Evolutionary conservation across 352 stramenopile species (phyloP), one percentile per base, ranked within the genome.

Genomic region (Globisporangium paddicum): DNA sequence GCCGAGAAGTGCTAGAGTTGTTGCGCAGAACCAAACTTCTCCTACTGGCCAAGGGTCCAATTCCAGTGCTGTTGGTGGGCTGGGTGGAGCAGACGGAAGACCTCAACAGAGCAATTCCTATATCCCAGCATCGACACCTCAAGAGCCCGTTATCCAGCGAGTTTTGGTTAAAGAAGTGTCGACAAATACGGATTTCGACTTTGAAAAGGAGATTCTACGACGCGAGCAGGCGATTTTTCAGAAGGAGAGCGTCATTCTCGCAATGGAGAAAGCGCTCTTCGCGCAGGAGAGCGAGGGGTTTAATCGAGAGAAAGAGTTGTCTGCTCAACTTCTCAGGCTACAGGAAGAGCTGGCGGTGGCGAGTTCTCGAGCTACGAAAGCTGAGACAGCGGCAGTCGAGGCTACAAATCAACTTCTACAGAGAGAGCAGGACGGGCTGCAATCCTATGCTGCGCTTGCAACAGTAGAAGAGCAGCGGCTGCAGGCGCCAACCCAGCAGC

Each of bases 171-270:
- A 77, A 30, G 81, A 90, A 19, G 64, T 34, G n/a, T 59, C 68
- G 18, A 89, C 77, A 2, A 90, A 90, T 26, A 90, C 81, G 0
- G 78, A 86, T 2, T 21, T 79, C 3, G 69, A 86, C 57, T 49
- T 77, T 10, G 77, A 87, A 18, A 79, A 79, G 25, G 64, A 80
- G 18, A 62, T 87, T 7, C 38, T 84, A 0, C 57, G 62, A 6
- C 75, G 77, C 26, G 78, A 89, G 14, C 67, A 72, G 18, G 34
- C 47, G 14, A 44, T 84, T 9, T 40, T 60, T 0, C 56, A 74
- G 46, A 66, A 59, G 59, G 74, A 84, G 44, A 66, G 61, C 0
- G 50, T 58, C 3, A 49, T 80, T 23, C 37, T 81, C 16, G 60
- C 69, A 13, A 73, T 56, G 16, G 77, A 90, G 48, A 69, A 72